Percentiles rank a stretch among this genome's conserved stretches.
These are phyloP conservation scores for Hypoxylon fuscum DNA, from an alignment of 495 filamentous ascomycete species.

Conservation along the genomic window DNA sequence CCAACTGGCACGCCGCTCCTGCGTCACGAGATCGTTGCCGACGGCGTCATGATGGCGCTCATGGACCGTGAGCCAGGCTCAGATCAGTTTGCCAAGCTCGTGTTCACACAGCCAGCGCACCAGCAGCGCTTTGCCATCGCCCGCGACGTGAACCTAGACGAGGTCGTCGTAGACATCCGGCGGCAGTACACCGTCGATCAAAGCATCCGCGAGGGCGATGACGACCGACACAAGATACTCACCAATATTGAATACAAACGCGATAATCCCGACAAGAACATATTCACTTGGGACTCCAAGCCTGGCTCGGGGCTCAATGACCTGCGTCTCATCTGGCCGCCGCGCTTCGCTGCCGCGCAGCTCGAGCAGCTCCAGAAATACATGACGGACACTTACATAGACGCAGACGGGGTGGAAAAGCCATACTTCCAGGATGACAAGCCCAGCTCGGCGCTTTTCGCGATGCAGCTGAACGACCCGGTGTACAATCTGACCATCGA, in stretches of 20 bases:
- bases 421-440: slow-evolving; percentile 14
- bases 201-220: slow-evolving; percentile 10
- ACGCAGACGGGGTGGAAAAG: slow-evolving; percentile 1
- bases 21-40: slow-evolving; percentile 32
- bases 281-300: slow-evolving; percentile 14
- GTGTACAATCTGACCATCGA: slow-evolving; percentile 25
- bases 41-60: slow-evolving; percentile 40
- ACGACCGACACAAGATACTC: slow-evolving; percentile 9
- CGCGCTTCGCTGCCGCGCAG: slow-evolving; percentile 12
- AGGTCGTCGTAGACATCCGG: slow-evolving; percentile 19
- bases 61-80: slow-evolving; percentile 36
- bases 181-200: slow-evolving; percentile 28
- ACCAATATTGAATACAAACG: slow-evolving; percentile 7
- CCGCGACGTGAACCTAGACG: slow-evolving; percentile 4
- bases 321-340: slow-evolving; percentile 6
- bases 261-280: slow-evolving; percentile 5
- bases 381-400: slow-evolving; percentile 4
- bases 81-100: slow-evolving; percentile 17
- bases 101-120: slow-evolving; percentile 45
- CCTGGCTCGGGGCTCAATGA: slow-evolving; percentile 7
- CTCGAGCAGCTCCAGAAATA: not conserved
- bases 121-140: slow-evolving; percentile 47
- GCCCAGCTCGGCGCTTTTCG: slow-evolving; percentile 42
- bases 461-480: slow-evolving; percentile 43
- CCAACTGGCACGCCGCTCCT: slow-evolving; percentile 17